Conservation (phyloP, 768 basidiomycete species). For the Grammothele lineata region DNA sequence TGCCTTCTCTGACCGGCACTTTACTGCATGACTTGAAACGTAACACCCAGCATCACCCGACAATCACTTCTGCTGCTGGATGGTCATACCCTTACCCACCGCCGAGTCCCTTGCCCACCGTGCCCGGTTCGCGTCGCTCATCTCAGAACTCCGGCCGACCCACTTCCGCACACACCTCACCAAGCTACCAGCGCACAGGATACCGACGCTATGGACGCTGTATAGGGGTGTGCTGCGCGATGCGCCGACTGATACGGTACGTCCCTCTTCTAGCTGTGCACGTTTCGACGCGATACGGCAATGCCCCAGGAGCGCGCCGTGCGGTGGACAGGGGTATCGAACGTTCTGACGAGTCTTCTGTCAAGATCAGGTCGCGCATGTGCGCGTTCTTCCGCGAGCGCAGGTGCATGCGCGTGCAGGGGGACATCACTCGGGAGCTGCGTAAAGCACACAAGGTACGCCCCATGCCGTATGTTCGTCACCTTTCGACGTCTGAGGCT, state of each 20-base stretch:
- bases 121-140: slow-evolving; percentile 43
- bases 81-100: slow-evolving; percentile 8
- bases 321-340: too few species aligned
- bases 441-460: slow-evolving; percentile 54
- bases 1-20: too few species aligned
- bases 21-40: too few species aligned
- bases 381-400: slow-evolving; percentile 49
- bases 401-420: slow-evolving; percentile 49
- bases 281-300: too few species aligned
- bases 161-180: slow-evolving; percentile 65
- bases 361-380: slow-evolving; percentile 57
- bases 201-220: slow-evolving; percentile 73
- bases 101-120: slow-evolving; percentile 40
- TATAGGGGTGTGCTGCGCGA: slow-evolving; percentile 65
- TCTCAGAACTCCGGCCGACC: slow-evolving; percentile 56
- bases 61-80: too few species aligned
- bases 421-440: slow-evolving; percentile 43
- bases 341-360: slow-evolving; percentile 4
- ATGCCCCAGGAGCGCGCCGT: too few species aligned
- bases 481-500: neutral
- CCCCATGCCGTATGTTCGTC: neutral
- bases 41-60: too few species aligned
- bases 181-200: slow-evolving; percentile 62
- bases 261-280: slow-evolving; percentile 15
- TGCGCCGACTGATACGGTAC: slow-evolving; percentile 53